Evolutionary conservation across 345 rosid species (phyloP).

Genomic region (Salix arbutifolia): DNA sequence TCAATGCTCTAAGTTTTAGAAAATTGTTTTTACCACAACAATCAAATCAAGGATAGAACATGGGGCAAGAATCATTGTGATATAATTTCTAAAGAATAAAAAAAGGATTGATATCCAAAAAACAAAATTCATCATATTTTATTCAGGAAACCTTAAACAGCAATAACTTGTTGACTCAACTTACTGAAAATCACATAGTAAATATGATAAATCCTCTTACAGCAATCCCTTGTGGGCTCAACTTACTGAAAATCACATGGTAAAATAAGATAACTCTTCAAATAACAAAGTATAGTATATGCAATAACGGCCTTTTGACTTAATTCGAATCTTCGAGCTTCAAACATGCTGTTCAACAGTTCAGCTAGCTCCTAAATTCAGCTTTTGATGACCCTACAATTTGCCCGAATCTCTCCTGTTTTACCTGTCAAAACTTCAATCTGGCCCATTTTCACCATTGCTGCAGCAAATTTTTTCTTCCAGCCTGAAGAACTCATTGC

Average conservation of each 20-base stretch:
- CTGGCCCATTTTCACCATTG: constrained; percentile 28
- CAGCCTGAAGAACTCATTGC: constrained; percentile 5
- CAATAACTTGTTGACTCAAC: too few species aligned
- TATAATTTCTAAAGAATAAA: too few species aligned
- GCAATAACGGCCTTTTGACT: background rate
- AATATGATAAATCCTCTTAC: background rate
- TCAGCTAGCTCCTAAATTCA: background rate
- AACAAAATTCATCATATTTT: too few species aligned
- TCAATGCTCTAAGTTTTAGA: too few species aligned
- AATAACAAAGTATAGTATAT: background rate
- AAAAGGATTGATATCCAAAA: too few species aligned
- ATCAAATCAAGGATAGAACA: too few species aligned
- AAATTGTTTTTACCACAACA: too few species aligned
- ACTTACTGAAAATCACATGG: background rate
- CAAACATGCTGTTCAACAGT: background rate
- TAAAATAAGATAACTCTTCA: background rate
- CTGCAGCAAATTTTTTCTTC: constrained; percentile 21
- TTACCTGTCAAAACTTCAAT: constrained; percentile 9
- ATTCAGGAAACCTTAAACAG: too few species aligned
- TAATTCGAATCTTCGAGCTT: background rate
- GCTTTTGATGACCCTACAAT: constrained; percentile 19
- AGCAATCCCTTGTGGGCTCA: too few species aligned
- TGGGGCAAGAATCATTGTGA: too few species aligned
- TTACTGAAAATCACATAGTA: background rate
- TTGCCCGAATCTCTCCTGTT: constrained; percentile 18